These are phyloP conservation scores for Hypoxylon trugodes DNA, from an alignment of 495 filamentous ascomycete species.

Conservation along the genomic window DNA sequence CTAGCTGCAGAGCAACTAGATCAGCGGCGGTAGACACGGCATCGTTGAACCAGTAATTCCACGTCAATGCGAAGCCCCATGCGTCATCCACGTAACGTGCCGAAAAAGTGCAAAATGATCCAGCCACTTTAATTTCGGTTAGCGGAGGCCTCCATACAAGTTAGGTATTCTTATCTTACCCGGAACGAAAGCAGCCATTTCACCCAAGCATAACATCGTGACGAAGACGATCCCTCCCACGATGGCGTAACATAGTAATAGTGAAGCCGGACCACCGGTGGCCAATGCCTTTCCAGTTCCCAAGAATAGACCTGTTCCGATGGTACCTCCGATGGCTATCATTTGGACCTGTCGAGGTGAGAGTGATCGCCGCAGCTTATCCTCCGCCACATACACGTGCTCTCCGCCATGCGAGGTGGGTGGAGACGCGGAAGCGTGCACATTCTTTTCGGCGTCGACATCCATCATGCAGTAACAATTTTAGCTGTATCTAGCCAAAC, in stretches of 20 bases:
- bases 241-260: conserved; percentile 70
- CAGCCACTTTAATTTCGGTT: conserved; percentile 53
- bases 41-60: conserved; percentile 54
- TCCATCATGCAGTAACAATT: conserved; percentile 12
- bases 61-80: conserved; percentile 74
- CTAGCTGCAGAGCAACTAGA: conserved; percentile 69
- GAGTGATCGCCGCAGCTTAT: conserved; percentile 30
- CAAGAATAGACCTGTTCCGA: conserved; percentile 73
- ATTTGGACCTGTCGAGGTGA: conserved; percentile 66
- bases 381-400: conserved; percentile 22
- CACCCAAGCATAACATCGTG: conserved; percentile 58
- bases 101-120: conserved; percentile 72
- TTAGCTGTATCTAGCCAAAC: not conserved
- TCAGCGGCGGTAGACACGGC: conserved; percentile 70
- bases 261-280: conserved; percentile 64
- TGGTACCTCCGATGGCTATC: conserved; percentile 71
- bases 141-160: not conserved
- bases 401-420: conserved; percentile 6
- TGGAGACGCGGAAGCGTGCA: not conserved
- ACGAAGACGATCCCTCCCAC: conserved; percentile 66
- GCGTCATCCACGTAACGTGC: conserved; percentile 68
- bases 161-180: conserved; percentile 16
- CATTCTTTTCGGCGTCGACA: conserved; percentile 37
- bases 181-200: conserved; percentile 72
- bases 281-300: conserved; percentile 67